Evolutionary conservation across 208 protist species (phyloP).

Genomic region (Acanthamoeba culbertsoni): DNA sequence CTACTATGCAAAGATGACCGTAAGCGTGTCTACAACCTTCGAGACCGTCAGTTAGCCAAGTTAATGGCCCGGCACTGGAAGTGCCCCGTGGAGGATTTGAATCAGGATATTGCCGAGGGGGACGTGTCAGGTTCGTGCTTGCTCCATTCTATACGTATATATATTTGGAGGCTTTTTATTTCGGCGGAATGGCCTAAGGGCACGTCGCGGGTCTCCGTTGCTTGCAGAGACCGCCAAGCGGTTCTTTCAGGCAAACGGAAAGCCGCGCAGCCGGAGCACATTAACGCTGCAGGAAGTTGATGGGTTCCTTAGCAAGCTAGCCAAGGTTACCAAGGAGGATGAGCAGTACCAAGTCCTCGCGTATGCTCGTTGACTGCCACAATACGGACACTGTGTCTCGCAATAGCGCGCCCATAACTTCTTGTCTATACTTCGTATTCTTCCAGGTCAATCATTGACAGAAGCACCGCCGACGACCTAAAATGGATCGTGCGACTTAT

Average conservation of each 20-base stretch:
- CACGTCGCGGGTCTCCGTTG: too few species aligned
- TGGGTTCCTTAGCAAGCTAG: constrained; percentile 67
- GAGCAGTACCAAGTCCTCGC: constrained; percentile 61
- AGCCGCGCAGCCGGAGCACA: constrained; percentile 57
- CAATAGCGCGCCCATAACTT: background rate
- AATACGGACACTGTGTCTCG: background rate
- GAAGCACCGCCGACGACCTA: constrained; percentile 57
- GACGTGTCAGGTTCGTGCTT: constrained; percentile 82
- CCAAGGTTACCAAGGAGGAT: constrained; percentile 64
- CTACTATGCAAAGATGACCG: constrained; percentile 83
- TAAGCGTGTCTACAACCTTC: constrained; percentile 83
- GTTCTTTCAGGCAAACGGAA: constrained; percentile 65
- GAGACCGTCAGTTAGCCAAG: constrained; percentile 86
- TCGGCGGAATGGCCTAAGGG: too few species aligned
- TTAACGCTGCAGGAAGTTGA: constrained; percentile 73
- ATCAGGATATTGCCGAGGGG: constrained; percentile 81
- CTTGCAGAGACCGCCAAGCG: background rate
- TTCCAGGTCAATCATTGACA: background rate
- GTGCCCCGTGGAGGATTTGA: constrained; percentile 72
- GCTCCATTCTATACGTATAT: background rate
- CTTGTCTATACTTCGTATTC: background rate
- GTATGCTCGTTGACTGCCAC: background rate
- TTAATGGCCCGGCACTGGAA: constrained; percentile 77
- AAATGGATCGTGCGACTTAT: constrained; percentile 61
- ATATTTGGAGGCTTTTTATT: background rate